A percentile compares a stretch with the other conserved stretches of the same genome.
These are phyloP conservation scores for Phanerochaete sordida DNA, from an alignment of 768 basidiomycete species.

Conservation along the genomic window DNA sequence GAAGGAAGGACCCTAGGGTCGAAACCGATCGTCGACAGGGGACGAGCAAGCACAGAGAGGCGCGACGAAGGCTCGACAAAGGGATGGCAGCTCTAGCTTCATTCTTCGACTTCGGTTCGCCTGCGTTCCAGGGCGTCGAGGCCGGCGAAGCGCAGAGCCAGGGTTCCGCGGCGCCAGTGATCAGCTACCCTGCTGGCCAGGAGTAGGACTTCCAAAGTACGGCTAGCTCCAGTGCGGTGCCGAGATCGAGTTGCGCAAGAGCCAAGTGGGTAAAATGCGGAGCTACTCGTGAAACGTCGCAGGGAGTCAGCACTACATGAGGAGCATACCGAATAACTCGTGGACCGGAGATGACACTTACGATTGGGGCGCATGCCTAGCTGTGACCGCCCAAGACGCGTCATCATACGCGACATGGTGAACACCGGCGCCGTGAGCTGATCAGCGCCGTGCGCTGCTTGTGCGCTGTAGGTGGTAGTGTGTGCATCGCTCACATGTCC, in stretches of 20 bases:
- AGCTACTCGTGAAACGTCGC: neutral
- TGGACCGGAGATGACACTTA: neutral
- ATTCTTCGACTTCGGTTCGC: no score
- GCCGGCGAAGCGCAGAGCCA: neutral
- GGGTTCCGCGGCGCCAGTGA: neutral
- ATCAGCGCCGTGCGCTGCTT: neutral
- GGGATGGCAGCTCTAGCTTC: no score
- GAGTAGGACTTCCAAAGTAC: neutral
- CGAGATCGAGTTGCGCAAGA: neutral
- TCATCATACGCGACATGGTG: neutral
- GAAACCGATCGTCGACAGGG: no score
- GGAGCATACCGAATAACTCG: neutral
- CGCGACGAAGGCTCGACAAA: no score
- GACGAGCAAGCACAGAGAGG: no score
- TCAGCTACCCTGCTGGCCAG: neutral
- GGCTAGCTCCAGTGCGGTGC: neutral
- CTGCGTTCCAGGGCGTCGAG: neutral
- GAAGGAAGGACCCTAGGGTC: no score
- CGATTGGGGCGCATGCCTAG: neutral
- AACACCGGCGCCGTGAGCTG: neutral
- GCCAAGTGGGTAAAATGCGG: neutral
- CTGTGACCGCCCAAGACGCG: neutral
- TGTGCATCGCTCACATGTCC: neutral
- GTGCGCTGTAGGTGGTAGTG: neutral
- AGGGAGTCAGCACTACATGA: neutral